Base-by-base conservation (phyloP, 768 basidiomycete species). In the Amanita polypyramis region DNA sequence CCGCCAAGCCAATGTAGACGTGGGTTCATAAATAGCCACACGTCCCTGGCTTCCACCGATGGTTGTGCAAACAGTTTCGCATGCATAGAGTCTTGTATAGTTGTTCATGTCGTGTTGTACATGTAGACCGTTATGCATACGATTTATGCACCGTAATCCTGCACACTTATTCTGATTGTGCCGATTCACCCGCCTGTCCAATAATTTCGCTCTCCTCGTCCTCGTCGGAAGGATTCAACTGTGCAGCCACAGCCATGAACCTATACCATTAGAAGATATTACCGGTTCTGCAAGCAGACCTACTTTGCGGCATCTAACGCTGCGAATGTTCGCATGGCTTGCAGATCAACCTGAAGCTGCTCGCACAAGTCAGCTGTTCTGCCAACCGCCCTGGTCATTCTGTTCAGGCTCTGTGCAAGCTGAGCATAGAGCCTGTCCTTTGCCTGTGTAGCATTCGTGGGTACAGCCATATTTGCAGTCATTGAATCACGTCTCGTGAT, bases 401-500 rank as follows among this genome's bases (percentile, higher is more conserved):
- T 69, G 23, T 75, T 75, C 2, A 93, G 62, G 40, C 78, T 82
- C 41, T 75, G 70, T 3, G 86, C 75, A 2, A 93, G 75, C 58
- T 90, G 86, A 33, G 75, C 72, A 57, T 92, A 92, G 19, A 91
- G 79, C 47, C 86, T 66, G 55, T 89, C 81, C 64, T 92, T 93
- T 30, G 83, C 77, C 53, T 84, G 83, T 0, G 81, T 82, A 3
- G 84, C 83, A 56, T 73, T 80, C 8, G 74, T 76, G 9, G 76
- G 72, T n/a, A 62, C 60, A 14, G 35, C 36, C 49, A 50, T 49
- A n/a, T n/a, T n/a, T 14, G 11, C 4, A 11, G 10, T 27, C 7
- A 7, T 27, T 7, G 25, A n/a, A n/a, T 27, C 25, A 27, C 34
- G 15, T 14, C 34, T 35, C 12, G 34, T 17, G 10, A 35, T 35